These are phyloP conservation scores for Bruguiera sexangula DNA, from an alignment of 345 rosid species.

Conservation along the genomic window DNA sequence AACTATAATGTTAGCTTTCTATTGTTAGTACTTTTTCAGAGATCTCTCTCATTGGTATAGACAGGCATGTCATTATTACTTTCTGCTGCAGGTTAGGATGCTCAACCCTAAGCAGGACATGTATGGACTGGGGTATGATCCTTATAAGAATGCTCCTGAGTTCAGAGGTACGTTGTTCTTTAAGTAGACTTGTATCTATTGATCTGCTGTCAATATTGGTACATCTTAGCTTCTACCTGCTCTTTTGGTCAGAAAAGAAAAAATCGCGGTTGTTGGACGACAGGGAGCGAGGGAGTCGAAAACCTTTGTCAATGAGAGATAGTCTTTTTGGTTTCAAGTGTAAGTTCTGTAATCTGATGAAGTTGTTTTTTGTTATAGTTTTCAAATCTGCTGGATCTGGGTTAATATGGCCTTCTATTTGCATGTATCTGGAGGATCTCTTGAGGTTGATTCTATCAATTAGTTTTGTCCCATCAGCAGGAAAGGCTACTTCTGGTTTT, in stretches of 20 bases:
- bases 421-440: constrained; percentile 10
- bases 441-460: constrained; percentile 34
- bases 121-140: constrained; percentile 91
- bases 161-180: constrained; percentile 64
- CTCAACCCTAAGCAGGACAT: constrained; percentile 87
- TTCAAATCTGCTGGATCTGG: constrained; percentile 4
- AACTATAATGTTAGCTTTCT: too few relatives aligned
- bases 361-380: constrained; percentile 8
- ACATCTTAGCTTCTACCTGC: constrained; percentile 11
- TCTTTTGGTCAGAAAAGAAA: constrained; percentile 59
- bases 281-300: constrained; percentile 42
- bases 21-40: neutral
- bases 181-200: constrained; percentile 3
- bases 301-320: constrained; percentile 55
- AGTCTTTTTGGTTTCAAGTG: constrained; percentile 73
- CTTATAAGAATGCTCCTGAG: constrained; percentile 94
- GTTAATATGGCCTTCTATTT: constrained; percentile 18
- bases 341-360: constrained; percentile 39
- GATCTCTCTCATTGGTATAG: neutral
- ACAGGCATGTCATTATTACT: constrained; percentile 1
- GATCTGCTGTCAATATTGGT: too few relatives aligned
- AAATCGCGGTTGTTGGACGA: constrained; percentile 51
- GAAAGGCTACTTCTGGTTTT: constrained; percentile 89
- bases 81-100: constrained; percentile 54
- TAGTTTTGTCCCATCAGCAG: constrained; percentile 58